Percentiles rank a stretch among this genome's conserved stretches.
Conservation (phyloP, 495 filamentous ascomycete species). For the Parmelia sp. region DNA sequence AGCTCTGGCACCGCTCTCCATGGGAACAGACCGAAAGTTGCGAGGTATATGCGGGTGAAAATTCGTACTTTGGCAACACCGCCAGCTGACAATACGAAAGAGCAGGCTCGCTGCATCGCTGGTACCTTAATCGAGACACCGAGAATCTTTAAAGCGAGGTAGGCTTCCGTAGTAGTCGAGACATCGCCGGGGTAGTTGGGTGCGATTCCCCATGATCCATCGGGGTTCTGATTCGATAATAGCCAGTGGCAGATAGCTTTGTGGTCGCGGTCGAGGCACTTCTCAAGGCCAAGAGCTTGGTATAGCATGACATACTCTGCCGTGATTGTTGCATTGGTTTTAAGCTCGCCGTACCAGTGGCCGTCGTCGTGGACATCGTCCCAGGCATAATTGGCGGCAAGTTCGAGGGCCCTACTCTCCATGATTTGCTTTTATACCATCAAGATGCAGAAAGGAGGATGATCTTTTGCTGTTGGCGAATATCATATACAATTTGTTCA, state of each 20-base stretch:
- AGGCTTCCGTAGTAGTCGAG: constrained; percentile 36
- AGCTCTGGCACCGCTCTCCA: constrained; percentile 39
- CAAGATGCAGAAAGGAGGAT: not conserved
- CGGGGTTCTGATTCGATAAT: constrained; percentile 30
- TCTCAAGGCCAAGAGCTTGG: constrained; percentile 29
- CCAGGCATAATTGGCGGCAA: not conserved
- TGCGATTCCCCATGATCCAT: constrained; percentile 40
- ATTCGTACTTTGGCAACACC: constrained; percentile 37
- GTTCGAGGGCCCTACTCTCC: not conserved
- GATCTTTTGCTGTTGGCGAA: no score
- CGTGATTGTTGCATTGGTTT: constrained; percentile 34
- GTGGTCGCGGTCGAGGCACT: constrained; percentile 14
- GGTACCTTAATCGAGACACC: constrained; percentile 21
- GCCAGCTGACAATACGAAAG: constrained; percentile 31
- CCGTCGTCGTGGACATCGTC: constrained; percentile 26
- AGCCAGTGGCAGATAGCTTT: constrained; percentile 21
- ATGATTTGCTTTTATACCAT: not conserved
- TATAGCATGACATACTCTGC: constrained; percentile 36
- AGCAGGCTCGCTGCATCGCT: constrained; percentile 30
- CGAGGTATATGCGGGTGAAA: constrained; percentile 37
- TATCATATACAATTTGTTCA: no score
- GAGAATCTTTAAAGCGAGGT: constrained; percentile 39
- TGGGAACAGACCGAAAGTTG: constrained; percentile 39
- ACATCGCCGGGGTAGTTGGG: constrained; percentile 35
- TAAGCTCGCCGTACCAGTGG: constrained; percentile 37